phyloP scores from a whole-genome alignment of 2,329 filamentous ascomycete species.

The Akanthomyces dipterigenus region DNA sequence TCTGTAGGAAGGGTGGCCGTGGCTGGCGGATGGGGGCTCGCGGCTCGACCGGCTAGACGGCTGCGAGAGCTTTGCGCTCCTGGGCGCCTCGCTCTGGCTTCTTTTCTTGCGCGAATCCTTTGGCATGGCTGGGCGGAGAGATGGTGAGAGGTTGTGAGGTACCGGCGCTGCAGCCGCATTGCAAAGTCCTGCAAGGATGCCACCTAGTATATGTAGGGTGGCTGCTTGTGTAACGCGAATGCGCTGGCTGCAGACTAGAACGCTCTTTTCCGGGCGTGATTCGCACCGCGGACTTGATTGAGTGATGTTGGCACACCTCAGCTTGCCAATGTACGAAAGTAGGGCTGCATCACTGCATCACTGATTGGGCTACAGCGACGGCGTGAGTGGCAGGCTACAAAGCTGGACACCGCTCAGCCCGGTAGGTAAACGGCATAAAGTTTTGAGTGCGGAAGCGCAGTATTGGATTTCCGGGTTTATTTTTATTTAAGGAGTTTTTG shows the following conservation, averaged over 20 bases:
- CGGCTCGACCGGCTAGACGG: neutral
- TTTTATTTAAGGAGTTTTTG: too few relatives aligned
- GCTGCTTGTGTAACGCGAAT: constrained; percentile 6
- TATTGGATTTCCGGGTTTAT: too few relatives aligned
- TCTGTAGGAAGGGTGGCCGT: neutral
- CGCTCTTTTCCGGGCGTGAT: neutral
- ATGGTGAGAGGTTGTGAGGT: neutral
- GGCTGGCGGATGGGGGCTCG: neutral
- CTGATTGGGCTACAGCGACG: neutral
- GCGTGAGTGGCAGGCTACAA: too few relatives aligned
- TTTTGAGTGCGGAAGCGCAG: too few relatives aligned
- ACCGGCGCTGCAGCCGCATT: neutral
- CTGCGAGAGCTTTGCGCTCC: too few relatives aligned
- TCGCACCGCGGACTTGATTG: neutral
- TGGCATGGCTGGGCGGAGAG: neutral
- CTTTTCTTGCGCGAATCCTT: neutral
- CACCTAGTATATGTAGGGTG: neutral
- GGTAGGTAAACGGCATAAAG: too few relatives aligned
- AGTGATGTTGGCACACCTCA: neutral
- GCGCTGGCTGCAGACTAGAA: neutral
- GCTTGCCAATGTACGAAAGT: neutral
- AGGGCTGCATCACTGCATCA: neutral
- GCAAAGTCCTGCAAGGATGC: neutral
- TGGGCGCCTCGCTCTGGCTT: neutral
- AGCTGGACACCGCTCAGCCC: too few relatives aligned